Evolutionary conservation across 2,329 filamentous ascomycete species (phyloP), one percentile per base, ranked within the genome.

Genomic region (Monilinia aucupariae): DNA sequence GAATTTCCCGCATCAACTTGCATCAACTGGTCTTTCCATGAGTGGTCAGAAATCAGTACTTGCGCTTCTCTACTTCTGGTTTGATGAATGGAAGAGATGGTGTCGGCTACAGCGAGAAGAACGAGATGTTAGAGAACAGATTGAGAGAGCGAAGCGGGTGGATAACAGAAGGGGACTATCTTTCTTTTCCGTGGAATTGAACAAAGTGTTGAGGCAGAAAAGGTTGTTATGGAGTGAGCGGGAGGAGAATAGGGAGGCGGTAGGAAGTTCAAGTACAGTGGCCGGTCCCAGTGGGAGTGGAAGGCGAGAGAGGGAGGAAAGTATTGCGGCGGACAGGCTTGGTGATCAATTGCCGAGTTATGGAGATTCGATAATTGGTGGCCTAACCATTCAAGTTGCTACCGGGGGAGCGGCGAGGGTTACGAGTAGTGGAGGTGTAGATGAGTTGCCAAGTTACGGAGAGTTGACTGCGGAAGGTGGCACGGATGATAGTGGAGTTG

Each of bases 1-100:
- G 37, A 51, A 65, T 10, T 70, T 72, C 53, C 63, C 69, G 3
- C 65, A 66, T 52, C 70, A 73, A 47, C 45, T 71, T 12, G 61
- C 69, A 3, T 34, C 54, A 3, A 56, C 54, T 4, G 52, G 60
- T 2, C 69, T 72, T 56, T 65, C 61, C 10, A 63, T 68, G 2
- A 63, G 69, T 62, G 68, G 63, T 4, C 69, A 72, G 65, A 62
- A 67, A 48, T 70, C 69, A 50, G 20, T 71, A 2, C 64, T 75
- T 41, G 62, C 70, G 68, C 50, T 72, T 70, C 34, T 75, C 43
- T 71, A 70, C 54, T 71, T 72, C 45, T 72, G 71, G 70, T 69
- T 70, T 41, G 70, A 71, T 45, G 70, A 72, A 47, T 69, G 68
- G 56, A 66, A 59, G 55, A 59, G 70, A 5, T 69, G 66, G 64